A percentile compares a stretch with the other conserved stretches of the same genome.
Conservation (phyloP, 2,329 filamentous ascomycete species). For the Verticillium isaacii region DNA sequence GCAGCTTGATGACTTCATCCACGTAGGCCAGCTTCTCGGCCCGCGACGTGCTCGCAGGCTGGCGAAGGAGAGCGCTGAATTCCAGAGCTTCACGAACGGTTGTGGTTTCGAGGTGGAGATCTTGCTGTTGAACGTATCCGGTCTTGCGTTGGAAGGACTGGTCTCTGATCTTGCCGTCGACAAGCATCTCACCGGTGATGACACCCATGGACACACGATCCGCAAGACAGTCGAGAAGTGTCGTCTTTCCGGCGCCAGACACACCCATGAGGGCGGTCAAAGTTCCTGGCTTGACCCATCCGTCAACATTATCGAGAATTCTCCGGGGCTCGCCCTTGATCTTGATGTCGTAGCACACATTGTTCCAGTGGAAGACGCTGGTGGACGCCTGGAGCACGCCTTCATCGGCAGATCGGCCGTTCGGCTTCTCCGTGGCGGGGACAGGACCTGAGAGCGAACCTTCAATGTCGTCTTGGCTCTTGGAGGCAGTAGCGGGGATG, state of each 20-base stretch:
- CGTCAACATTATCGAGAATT: constrained; percentile 81
- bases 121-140: constrained; percentile 89
- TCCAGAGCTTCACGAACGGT: constrained; percentile 85
- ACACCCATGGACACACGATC: constrained; percentile 86
- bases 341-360: constrained; percentile 72
- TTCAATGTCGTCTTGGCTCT: constrained; percentile 19
- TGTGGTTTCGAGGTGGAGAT: constrained; percentile 78
- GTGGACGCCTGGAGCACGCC: constrained; percentile 51
- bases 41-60: constrained; percentile 67
- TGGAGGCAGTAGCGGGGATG: constrained; percentile 1
- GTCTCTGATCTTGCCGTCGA: constrained; percentile 63
- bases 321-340: constrained; percentile 73
- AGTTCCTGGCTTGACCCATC: constrained; percentile 91
- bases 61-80: constrained; percentile 82
- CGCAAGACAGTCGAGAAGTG: constrained; percentile 79
- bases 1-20: constrained; percentile 81
- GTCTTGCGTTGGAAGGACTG: constrained; percentile 87
- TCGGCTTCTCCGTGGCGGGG: constrained; percentile 37
- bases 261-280: constrained; percentile 89
- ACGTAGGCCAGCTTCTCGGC: constrained; percentile 83
- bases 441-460: constrained; percentile 52
- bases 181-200: constrained; percentile 76
- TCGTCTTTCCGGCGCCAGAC: constrained; percentile 88
- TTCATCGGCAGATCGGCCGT: constrained; percentile 27
- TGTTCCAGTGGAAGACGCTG: constrained; percentile 79